Conservation (phyloP, 2,329 filamentous ascomycete species). For the Zymoseptoria brevis region DNA sequence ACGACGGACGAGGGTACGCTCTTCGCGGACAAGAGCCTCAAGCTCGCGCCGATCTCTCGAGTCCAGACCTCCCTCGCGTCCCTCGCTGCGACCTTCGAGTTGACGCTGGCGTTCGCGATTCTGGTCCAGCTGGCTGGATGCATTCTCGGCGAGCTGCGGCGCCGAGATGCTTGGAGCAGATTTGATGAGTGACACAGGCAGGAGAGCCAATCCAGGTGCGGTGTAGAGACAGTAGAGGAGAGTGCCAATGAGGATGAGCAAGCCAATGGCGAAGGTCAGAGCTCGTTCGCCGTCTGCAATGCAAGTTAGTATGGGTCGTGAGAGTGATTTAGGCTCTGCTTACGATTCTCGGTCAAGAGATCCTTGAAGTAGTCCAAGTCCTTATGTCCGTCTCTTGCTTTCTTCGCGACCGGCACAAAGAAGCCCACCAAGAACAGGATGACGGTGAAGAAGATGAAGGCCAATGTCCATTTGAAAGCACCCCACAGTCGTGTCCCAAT, state of each 20-base stretch:
- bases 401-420: conserved; percentile 75
- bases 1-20: conserved; percentile 82
- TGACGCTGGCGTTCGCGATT: conserved; percentile 91
- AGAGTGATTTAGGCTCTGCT: conserved; percentile 24
- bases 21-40: conserved; percentile 78
- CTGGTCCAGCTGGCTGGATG: conserved; percentile 69
- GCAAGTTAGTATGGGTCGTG: conserved; percentile 10
- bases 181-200: conserved; percentile 87
- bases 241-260: conserved; percentile 82
- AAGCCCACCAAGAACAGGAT: conserved; percentile 87
- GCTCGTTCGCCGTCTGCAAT: conserved; percentile 72
- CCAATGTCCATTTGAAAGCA: conserved; percentile 85
- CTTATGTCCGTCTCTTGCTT: conserved; percentile 55
- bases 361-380: conserved; percentile 90
- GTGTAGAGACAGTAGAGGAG: conserved; percentile 85
- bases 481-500: conserved; percentile 64
- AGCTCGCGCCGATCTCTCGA: conserved; percentile 83
- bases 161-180: conserved; percentile 79
- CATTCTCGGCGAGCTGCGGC: conserved; percentile 67
- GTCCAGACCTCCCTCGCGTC: conserved; percentile 65
- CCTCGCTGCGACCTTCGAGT: conserved; percentile 75
- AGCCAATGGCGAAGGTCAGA: conserved; percentile 77
- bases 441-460: conserved; percentile 70
- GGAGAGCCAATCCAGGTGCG: conserved; percentile 74
- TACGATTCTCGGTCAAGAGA: conserved; percentile 71